These are phyloP conservation scores for Ceratorhiza oryzae-sativae DNA, from an alignment of 1,284 basidiomycete genomes.

Conservation along the genomic window DNA sequence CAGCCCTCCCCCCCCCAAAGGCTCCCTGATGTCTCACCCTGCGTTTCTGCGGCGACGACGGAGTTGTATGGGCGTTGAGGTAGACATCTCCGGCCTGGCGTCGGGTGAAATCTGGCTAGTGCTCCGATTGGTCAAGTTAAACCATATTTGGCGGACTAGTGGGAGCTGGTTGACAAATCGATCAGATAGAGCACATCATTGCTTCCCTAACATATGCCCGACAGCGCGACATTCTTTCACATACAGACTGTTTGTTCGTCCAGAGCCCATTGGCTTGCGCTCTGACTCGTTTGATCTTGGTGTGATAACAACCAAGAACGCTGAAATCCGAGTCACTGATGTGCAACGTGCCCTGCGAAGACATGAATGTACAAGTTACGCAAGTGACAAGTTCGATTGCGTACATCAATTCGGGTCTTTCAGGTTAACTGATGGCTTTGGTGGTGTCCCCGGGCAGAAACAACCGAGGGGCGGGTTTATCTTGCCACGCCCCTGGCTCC, in stretches of 20 bases:
- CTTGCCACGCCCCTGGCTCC: neutral
- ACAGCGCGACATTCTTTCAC: constrained; percentile 1
- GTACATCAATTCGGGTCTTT: neutral
- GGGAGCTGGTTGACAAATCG: neutral
- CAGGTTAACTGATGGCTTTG: neutral
- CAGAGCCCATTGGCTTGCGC: too few species aligned
- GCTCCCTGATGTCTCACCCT: neutral
- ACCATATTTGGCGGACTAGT: neutral
- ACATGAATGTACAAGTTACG: neutral
- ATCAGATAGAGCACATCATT: neutral
- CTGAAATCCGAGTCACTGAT: constrained; percentile 2
- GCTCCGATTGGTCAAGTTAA: constrained; percentile 11
- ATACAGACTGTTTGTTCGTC: too few species aligned
- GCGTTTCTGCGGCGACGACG: neutral
- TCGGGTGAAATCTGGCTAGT: neutral
- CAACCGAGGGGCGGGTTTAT: neutral
- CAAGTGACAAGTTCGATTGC: neutral
- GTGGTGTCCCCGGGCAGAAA: neutral
- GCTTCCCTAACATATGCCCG: neutral
- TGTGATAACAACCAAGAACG: neutral
- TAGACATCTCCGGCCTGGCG: neutral
- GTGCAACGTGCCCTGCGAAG: neutral
- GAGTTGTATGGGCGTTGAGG: neutral
- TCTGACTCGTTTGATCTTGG: neutral
- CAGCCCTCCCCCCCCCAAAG: too few species aligned